Percentiles rank a stretch among this genome's conserved stretches.
phyloP scores from a whole-genome alignment of 1,284 basidiomycete genomes.

The Leccinum ponderosum region DNA sequence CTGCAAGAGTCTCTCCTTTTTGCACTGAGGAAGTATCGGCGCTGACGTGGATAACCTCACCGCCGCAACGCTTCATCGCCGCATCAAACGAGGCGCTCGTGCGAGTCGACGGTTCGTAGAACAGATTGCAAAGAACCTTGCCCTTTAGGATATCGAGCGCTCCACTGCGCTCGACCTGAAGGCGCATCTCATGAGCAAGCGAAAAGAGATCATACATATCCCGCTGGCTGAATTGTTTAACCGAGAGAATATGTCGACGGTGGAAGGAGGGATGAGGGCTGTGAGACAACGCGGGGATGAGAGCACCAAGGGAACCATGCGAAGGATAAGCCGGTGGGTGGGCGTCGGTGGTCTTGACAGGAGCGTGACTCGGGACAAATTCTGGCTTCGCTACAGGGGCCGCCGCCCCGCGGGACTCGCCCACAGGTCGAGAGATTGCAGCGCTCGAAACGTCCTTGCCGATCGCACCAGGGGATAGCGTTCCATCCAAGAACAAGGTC shows the following conservation, averaged over 20 bases:
- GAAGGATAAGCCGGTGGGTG: constrained; percentile 15
- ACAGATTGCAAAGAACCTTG: constrained; percentile 91
- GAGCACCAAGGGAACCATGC: constrained; percentile 25
- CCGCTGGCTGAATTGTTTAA: constrained; percentile 90
- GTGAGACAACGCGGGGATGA: constrained; percentile 41
- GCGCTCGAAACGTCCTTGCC: constrained; percentile 86
- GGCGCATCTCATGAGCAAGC: constrained; percentile 94
- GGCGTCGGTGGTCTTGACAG: constrained; percentile 23
- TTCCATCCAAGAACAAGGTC: constrained; percentile 92
- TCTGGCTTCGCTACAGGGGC: constrained; percentile 29
- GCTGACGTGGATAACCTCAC: constrained; percentile 87
- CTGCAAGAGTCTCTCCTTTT: constrained; percentile 94
- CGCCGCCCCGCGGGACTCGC: constrained; percentile 21
- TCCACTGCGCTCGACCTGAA: constrained; percentile 92
- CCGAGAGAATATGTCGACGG: constrained; percentile 90
- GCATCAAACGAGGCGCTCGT: constrained; percentile 98
- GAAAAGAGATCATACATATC: constrained; percentile 96
- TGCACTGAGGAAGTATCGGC: constrained; percentile 85
- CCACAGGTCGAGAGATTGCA: constrained; percentile 50
- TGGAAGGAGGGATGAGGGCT: constrained; percentile 72
- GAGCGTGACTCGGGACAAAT: constrained; percentile 30
- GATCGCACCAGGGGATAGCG: constrained; percentile 55
- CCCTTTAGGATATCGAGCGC: constrained; percentile 90
- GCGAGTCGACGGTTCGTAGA: constrained; percentile 98
- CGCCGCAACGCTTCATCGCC: constrained; percentile 98